A percentile compares a stretch with the other conserved stretches of the same genome.
Evolutionary conservation across 2,329 filamentous ascomycete genomes (phyloP).

Genomic region (Hypoxylon sp.): DNA sequence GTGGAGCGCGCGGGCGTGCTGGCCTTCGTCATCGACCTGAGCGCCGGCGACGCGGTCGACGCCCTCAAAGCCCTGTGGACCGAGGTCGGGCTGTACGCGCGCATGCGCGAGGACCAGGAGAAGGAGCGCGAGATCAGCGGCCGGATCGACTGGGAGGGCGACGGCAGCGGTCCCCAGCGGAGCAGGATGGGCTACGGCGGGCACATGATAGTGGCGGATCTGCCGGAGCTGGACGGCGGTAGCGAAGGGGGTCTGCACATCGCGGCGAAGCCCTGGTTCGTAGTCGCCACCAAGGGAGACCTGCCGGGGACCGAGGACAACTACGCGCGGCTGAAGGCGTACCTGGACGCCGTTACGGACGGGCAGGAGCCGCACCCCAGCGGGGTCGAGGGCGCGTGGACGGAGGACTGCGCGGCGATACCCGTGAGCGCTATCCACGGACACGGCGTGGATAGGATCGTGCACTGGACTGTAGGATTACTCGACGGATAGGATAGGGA

Average conservation of each 20-base stretch:
- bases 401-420: conserved; percentile 74
- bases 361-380: conserved; percentile 80
- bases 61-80: conserved; percentile 87
- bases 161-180: conserved; percentile 55
- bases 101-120: conserved; percentile 81
- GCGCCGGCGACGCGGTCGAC: conserved; percentile 80
- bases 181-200: conserved; percentile 32
- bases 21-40: conserved; percentile 92
- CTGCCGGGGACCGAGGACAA: conserved; percentile 82
- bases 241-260: conserved; percentile 72
- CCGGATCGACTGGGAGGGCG: conserved; percentile 69
- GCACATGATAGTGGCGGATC: conserved; percentile 51
- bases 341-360: conserved; percentile 74
- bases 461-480: conserved; percentile 78
- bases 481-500: conserved; percentile 62
- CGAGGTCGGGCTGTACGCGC: conserved; percentile 88
- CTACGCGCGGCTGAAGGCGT: conserved; percentile 76
- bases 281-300: conserved; percentile 94
- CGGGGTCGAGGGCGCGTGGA: conserved; percentile 68
- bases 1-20: conserved; percentile 94
- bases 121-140: conserved; percentile 70
- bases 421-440: conserved; percentile 92
- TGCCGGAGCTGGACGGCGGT: conserved; percentile 18
- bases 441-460: conserved; percentile 81
- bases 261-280: conserved; percentile 95